A percentile compares a stretch with the other conserved stretches of the same genome.
Evolutionary conservation across 805 yeast species (phyloP).

Genomic region (Candida jianshihensis): DNA sequence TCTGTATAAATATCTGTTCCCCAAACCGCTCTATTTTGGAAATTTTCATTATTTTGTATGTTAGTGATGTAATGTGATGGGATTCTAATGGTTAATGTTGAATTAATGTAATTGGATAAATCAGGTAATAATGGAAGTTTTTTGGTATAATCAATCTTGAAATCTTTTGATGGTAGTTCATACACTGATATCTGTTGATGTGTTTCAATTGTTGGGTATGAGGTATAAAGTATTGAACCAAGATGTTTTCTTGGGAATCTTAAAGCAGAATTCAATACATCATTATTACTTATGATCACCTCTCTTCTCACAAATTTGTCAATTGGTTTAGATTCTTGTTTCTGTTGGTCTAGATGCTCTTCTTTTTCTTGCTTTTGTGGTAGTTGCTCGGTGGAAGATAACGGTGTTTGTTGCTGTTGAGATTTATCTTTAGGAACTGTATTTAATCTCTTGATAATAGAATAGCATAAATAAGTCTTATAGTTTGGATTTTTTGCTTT

Average conservation of each 20-base stretch:
- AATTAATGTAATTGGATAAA: slow-evolving; percentile 34
- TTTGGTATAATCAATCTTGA: slow-evolving; percentile 4
- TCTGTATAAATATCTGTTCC: slow-evolving; percentile 92
- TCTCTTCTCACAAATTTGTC: slow-evolving; percentile 15
- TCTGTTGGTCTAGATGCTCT: neutral
- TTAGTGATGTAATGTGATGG: slow-evolving; percentile 21
- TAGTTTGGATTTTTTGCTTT: slow-evolving; percentile 20
- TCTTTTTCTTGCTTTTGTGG: slow-evolving; percentile 1
- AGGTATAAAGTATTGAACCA: slow-evolving; percentile 53
- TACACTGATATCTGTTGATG: slow-evolving; percentile 13
- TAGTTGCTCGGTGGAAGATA: too few species aligned
- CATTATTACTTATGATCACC: slow-evolving; percentile 30
- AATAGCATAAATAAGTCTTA: slow-evolving; percentile 22
- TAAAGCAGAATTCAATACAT: slow-evolving; percentile 33
- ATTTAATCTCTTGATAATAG: slow-evolving; percentile 23
- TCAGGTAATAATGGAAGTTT: slow-evolving; percentile 25
- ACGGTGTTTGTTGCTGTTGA: neutral
- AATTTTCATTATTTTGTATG: slow-evolving; percentile 18
- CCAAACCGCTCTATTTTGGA: slow-evolving; percentile 49
- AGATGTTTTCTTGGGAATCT: slow-evolving; percentile 39
- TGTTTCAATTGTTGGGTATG: slow-evolving; percentile 43
- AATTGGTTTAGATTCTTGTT: slow-evolving; percentile 1
- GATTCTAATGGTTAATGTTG: slow-evolving; percentile 24
- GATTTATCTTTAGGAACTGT: slow-evolving; percentile 12
- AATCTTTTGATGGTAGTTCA: slow-evolving; percentile 1